Evolutionary conservation across 2,329 filamentous ascomycete genomes (phyloP), one percentile per base, ranked within the genome.

Genomic region (Monosporascus sp.): DNA sequence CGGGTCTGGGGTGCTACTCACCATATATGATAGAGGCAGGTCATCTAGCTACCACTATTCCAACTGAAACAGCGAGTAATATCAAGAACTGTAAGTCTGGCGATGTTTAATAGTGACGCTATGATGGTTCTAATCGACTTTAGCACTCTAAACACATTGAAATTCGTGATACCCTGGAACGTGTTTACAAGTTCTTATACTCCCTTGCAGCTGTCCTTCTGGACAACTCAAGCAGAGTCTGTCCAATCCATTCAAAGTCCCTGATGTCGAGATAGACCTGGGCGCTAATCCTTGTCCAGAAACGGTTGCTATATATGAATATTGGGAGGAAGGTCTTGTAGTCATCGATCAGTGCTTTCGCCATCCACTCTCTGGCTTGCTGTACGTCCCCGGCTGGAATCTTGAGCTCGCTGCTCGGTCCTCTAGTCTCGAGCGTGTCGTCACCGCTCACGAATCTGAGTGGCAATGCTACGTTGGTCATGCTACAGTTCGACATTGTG

Each of bases 251-350:
- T 66, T 87, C 82, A 65, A 94, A 96, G 69, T 97, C 91, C 14
- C 77, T 77, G 59, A 86, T 67, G 26, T 90, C 90, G n/a, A 97
- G 71, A 67, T 94, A 97, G 0, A 94, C 80, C 76, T 96, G 91
- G 16, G 83, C 90, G 66, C 88, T 91, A 48, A 96, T 64, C 48
- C 93, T 76, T 0, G 80, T 76, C 88, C 88, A 96, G 67, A 86
- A 81, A 51, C 77, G 76, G 0, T 79, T 80, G 0, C 72, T 77
- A 59, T 91, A 84, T 8, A 78, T 69, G 53, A 84, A 83, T 3
- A 88, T 65, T 1, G 85, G 77, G 50, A 94, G 71, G 63, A 90
- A 93, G 0, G 91, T 94, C 52, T 85, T 78, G 67, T 84, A 82
- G n/a, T 86, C 80, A 1, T 72, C 63, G 16, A 83, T 69, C 56